Conservation (phyloP, 768 basidiomycete species). For the Podaxis rugospora region DNA sequence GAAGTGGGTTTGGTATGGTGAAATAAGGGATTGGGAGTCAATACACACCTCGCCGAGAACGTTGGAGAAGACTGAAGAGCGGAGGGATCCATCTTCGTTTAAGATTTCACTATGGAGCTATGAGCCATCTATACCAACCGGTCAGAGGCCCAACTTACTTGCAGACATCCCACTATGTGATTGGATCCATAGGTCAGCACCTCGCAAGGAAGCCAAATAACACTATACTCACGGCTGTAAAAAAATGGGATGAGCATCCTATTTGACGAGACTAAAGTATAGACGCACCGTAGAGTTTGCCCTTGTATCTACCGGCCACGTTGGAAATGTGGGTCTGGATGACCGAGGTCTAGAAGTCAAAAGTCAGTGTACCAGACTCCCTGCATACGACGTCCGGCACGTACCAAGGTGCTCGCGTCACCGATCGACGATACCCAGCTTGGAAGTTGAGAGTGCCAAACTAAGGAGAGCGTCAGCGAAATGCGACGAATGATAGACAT, state of each 20-base stretch:
- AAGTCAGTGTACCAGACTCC: neutral
- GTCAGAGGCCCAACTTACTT: slow-evolving; percentile 21
- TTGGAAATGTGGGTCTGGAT: slow-evolving; percentile 36
- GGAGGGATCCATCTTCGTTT: slow-evolving; percentile 39
- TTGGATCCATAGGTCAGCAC: neutral
- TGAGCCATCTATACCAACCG: slow-evolving; percentile 15
- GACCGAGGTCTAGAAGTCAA: slow-evolving; percentile 22
- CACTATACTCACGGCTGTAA: slow-evolving; percentile 14
- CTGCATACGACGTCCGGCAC: neutral
- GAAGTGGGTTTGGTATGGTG: neutral
- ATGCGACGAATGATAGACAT: slow-evolving; percentile 21
- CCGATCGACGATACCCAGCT: slow-evolving; percentile 30
- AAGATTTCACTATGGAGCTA: slow-evolving; percentile 33
- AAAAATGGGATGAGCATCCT: neutral
- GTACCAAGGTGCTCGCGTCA: slow-evolving; percentile 27
- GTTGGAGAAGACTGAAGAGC: slow-evolving; percentile 36
- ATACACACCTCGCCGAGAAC: slow-evolving; percentile 30
- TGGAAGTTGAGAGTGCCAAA: slow-evolving; percentile 36
- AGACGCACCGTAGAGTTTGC: slow-evolving; percentile 30
- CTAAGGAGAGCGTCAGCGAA: slow-evolving; percentile 14
- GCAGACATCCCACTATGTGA: slow-evolving; percentile 29
- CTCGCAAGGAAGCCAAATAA: neutral
- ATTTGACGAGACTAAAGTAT: neutral
- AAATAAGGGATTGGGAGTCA: neutral
- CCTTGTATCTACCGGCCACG: slow-evolving; percentile 37